A percentile compares a stretch with the other conserved stretches of the same genome.
Conservation (phyloP, 2,329 filamentous ascomycete genomes). For the Beauveria sp. region DNA sequence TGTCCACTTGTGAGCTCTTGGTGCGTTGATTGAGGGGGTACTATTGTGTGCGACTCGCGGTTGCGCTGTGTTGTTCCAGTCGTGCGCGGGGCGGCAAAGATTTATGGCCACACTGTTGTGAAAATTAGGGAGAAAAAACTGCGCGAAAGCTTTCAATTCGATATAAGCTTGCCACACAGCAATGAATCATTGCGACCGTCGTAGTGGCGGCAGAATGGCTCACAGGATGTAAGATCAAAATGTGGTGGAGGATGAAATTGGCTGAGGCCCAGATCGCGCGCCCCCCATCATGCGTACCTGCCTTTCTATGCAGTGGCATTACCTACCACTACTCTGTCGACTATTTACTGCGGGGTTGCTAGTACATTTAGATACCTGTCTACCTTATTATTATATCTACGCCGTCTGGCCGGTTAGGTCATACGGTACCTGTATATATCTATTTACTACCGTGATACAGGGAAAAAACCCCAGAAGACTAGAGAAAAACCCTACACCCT, state of each 20-base stretch:
- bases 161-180: background rate
- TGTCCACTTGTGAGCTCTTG: background rate
- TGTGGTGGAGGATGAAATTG: background rate
- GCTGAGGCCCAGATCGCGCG: background rate
- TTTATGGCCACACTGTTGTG: background rate
- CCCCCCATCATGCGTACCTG: background rate
- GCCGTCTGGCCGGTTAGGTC: no score
- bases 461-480: no score
- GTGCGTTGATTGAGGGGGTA: conserved; percentile 10
- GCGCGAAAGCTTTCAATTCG: background rate
- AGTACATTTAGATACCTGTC: no score
- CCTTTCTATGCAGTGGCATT: background rate
- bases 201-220: background rate
- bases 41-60: background rate
- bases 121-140: background rate
- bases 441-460: no score
- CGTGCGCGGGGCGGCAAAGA: background rate
- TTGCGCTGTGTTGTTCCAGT: background rate
- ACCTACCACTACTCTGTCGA: background rate
- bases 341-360: no score
- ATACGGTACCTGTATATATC: no score
- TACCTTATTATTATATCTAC: no score
- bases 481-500: no score
- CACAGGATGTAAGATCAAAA: background rate
- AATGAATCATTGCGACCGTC: background rate